phyloP scores from a whole-genome alignment of 805 yeast species.

The Candida alai region DNA sequence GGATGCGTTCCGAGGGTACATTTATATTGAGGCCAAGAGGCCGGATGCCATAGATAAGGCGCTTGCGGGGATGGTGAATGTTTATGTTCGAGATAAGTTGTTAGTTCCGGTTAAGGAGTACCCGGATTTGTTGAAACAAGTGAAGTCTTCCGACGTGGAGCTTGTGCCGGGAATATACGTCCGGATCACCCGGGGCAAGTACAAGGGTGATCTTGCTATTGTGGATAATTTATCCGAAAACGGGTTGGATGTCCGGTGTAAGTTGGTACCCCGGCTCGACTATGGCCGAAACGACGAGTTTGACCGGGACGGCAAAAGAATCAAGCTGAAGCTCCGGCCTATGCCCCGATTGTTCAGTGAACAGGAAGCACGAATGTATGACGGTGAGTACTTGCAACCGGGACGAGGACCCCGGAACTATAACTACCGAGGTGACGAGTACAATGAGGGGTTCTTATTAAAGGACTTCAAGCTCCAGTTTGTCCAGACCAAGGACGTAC shows the following conservation, averaged over 20 bases:
- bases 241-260: slow-evolving; percentile 91
- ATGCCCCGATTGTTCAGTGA: slow-evolving; percentile 84
- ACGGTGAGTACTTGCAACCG: slow-evolving; percentile 65
- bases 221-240: slow-evolving; percentile 92
- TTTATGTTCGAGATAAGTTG: slow-evolving; percentile 67
- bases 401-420: slow-evolving; percentile 60
- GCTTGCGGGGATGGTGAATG: slow-evolving; percentile 83
- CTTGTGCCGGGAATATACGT: slow-evolving; percentile 91
- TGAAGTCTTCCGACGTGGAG: slow-evolving; percentile 81
- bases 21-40: slow-evolving; percentile 91
- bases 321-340: slow-evolving; percentile 67
- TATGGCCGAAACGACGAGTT: slow-evolving; percentile 66
- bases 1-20: slow-evolving; percentile 86
- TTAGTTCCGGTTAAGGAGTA: slow-evolving; percentile 94
- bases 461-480: slow-evolving; percentile 84
- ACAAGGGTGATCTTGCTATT: slow-evolving; percentile 88
- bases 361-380: slow-evolving; percentile 83
- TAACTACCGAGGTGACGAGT: slow-evolving; percentile 82
- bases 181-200: slow-evolving; percentile 84
- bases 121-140: slow-evolving; percentile 88
- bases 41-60: slow-evolving; percentile 90
- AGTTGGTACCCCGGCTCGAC: slow-evolving; percentile 89
- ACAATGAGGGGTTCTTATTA: slow-evolving; percentile 79
- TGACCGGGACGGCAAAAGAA: slow-evolving; percentile 43
- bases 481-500: slow-evolving; percentile 75